Percentiles rank a stretch among this genome's conserved stretches.
These are phyloP conservation scores for Dioscorea dumetorum DNA, from an alignment of 106 monocot species.

Conservation along the genomic window DNA sequence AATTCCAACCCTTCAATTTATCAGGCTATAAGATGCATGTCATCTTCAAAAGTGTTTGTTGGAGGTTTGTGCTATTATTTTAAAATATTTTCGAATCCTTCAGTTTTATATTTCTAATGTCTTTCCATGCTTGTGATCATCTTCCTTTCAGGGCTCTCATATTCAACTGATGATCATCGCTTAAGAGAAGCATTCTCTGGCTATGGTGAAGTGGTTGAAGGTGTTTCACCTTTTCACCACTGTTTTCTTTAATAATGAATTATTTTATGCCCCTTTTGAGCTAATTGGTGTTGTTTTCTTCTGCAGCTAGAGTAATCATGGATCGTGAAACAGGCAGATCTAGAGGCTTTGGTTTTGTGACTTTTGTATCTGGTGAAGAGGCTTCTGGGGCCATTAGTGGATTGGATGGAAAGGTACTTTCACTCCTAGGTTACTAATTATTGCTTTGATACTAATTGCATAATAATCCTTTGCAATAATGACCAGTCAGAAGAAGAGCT, in stretches of 20 bases:
- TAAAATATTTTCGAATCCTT: not conserved
- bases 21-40: slow-evolving; percentile 80
- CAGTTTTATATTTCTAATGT: not conserved
- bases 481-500: too few relatives aligned
- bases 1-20: slow-evolving; percentile 39
- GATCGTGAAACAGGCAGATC: slow-evolving; percentile 65
- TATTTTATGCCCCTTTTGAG: too few relatives aligned
- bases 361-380: slow-evolving; percentile 50
- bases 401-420: slow-evolving; percentile 65
- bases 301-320: slow-evolving; percentile 53
- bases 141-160: slow-evolving; percentile 57
- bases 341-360: slow-evolving; percentile 81
- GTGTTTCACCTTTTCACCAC: slow-evolving; percentile 10
- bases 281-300: not conserved
- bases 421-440: not conserved
- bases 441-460: too few relatives aligned
- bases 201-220: slow-evolving; percentile 68
- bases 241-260: not conserved
- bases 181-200: slow-evolving; percentile 47
- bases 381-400: slow-evolving; percentile 54
- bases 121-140: not conserved
- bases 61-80: slow-evolving; percentile 40
- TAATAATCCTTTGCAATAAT: too few relatives aligned
- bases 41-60: slow-evolving; percentile 75
- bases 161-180: slow-evolving; percentile 57